These are phyloP conservation scores for Vaucheria bursata DNA, from an alignment of 352 stramenopile species.

Conservation along the genomic window DNA sequence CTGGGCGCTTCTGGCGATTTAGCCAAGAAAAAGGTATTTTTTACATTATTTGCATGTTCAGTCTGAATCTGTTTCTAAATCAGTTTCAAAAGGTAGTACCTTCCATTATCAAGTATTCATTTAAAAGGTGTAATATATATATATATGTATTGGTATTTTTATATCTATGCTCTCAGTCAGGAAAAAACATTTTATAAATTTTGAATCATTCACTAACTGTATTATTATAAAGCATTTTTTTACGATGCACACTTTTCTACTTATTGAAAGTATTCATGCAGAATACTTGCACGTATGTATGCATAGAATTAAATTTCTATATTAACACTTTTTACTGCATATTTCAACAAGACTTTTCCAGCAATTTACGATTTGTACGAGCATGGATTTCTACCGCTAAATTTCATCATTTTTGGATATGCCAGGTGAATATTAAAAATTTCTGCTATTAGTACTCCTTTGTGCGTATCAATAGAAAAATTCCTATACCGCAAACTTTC, in stretches of 20 bases:
- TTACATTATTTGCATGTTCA: too few relatives aligned
- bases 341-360: slow-evolving; percentile 41
- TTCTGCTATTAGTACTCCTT: too few relatives aligned
- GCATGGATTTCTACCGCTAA: slow-evolving; percentile 44
- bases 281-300: background rate
- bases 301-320: background rate
- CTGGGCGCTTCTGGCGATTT: slow-evolving; percentile 47
- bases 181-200: too few relatives aligned
- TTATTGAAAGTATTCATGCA: background rate
- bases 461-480: too few relatives aligned
- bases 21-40: slow-evolving; percentile 49
- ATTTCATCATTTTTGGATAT: slow-evolving; percentile 46
- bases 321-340: background rate
- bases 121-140: background rate
- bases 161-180: background rate
- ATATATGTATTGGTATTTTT: background rate
- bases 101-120: too few relatives aligned
- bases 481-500: too few relatives aligned
- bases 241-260: background rate
- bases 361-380: slow-evolving; percentile 44
- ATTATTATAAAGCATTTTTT: too few relatives aligned
- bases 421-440: too few relatives aligned
- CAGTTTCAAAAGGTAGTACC: too few relatives aligned
- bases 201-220: too few relatives aligned
- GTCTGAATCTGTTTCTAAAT: too few relatives aligned